These are phyloP conservation scores for Microascus cirrosus DNA, from an alignment of 2,329 filamentous ascomycete genomes.

Conservation along the genomic window DNA sequence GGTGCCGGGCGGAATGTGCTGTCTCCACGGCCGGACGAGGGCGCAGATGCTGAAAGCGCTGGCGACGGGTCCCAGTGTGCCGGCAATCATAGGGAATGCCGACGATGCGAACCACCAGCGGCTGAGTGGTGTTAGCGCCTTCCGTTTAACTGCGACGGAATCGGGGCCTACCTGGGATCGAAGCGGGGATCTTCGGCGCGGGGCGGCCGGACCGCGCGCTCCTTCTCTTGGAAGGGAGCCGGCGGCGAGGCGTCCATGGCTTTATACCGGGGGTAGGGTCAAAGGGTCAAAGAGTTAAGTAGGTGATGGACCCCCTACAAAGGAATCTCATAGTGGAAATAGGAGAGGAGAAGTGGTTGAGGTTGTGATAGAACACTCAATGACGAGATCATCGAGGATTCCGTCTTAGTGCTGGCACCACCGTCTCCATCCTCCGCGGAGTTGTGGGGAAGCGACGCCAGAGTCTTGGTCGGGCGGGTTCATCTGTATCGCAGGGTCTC, in stretches of 20 bases:
- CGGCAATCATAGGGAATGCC: slow-evolving; percentile 67
- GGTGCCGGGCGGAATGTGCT: slow-evolving; percentile 36
- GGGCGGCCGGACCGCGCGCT: neutral
- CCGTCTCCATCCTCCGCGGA: too few relatives aligned
- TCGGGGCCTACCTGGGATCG: neutral
- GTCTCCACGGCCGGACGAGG: slow-evolving; percentile 70
- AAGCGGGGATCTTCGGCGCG: neutral
- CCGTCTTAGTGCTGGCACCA: too few relatives aligned
- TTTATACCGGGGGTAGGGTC: neutral
- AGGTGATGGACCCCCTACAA: too few relatives aligned
- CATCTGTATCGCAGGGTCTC: too few relatives aligned
- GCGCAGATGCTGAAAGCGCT: slow-evolving; percentile 83
- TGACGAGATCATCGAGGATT: too few relatives aligned
- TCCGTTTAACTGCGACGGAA: neutral
- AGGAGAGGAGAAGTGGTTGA: too few relatives aligned
- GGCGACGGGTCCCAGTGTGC: slow-evolving; percentile 74
- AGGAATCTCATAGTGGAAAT: too few relatives aligned
- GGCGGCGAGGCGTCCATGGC: neutral
- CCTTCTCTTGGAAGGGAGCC: neutral
- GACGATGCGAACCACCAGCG: slow-evolving; percentile 56
- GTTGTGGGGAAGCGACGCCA: too few relatives aligned
- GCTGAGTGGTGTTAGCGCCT: slow-evolving; percentile 17
- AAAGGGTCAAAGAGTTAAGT: too few relatives aligned
- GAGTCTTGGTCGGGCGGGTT: too few relatives aligned
- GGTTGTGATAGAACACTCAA: too few relatives aligned